A percentile compares a stretch with the other conserved stretches of the same genome.
phyloP scores from a whole-genome alignment of 495 filamentous ascomycete genomes.

The Letharia columbiana region DNA sequence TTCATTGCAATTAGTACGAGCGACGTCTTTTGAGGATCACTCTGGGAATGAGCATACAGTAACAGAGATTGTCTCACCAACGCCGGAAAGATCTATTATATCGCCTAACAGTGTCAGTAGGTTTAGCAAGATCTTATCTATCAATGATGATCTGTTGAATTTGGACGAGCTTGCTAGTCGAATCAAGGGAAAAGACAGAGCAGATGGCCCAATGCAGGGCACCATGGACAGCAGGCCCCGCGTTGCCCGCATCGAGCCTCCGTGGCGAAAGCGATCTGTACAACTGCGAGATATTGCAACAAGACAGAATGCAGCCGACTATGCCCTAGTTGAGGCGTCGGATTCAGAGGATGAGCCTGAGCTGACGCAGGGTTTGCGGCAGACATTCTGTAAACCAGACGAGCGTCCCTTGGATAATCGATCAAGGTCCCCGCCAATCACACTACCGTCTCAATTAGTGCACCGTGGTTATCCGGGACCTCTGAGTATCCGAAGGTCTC shows the following conservation, averaged over 20 bases:
- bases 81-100: conserved; percentile 25
- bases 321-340: conserved; percentile 3
- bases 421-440: conserved; percentile 4
- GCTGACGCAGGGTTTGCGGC: conserved; percentile 13
- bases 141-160: conserved; percentile 20
- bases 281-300: conserved; percentile 8
- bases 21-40: conserved; percentile 16
- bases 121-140: conserved; percentile 26
- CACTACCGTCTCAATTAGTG: conserved; percentile 1
- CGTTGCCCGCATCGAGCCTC: conserved; percentile 3
- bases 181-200: neutral
- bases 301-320: conserved; percentile 1
- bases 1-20: conserved; percentile 12
- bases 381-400: conserved; percentile 13
- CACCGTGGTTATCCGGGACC: conserved; percentile 4
- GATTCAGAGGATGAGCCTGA: conserved; percentile 18
- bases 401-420: neutral
- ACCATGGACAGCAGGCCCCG: conserved; percentile 1
- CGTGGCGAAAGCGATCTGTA: conserved; percentile 13
- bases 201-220: conserved; percentile 7
- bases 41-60: conserved; percentile 14
- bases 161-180: neutral
- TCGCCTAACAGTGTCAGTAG: conserved; percentile 21
- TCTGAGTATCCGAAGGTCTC: neutral
- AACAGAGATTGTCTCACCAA: conserved; percentile 24